A percentile compares a stretch with the other conserved stretches of the same genome.
These are phyloP conservation scores for Heliosperma pusillum DNA, from an alignment of 148 eudicot genomes.

Conservation along the genomic window DNA sequence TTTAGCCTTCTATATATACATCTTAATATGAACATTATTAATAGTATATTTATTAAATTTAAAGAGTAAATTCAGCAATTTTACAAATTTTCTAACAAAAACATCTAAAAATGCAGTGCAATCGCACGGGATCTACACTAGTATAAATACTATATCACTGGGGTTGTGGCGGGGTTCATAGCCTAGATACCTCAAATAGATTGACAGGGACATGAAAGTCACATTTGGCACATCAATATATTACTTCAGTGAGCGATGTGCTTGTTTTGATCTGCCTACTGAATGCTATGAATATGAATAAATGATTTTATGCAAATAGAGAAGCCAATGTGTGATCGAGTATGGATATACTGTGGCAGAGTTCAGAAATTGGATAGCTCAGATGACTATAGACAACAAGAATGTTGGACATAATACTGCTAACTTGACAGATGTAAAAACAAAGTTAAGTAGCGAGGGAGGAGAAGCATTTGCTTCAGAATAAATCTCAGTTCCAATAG, in stretches of 20 bases:
- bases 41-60: too few species aligned
- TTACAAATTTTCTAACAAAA: too few species aligned
- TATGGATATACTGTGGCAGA: not conserved
- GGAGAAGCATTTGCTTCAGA: not conserved
- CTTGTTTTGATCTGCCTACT: constrained; percentile 51
- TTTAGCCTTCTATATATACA: too few species aligned
- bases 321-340: not conserved
- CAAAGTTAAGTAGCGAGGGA: not conserved
- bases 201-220: not conserved
- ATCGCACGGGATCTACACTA: too few species aligned
- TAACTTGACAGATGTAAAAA: not conserved
- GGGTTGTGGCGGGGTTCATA: not conserved
- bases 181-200: not conserved
- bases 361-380: not conserved
- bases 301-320: not conserved
- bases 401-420: not conserved
- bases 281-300: constrained; percentile 46
- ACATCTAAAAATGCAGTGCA: too few species aligned
- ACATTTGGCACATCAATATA: constrained; percentile 45
- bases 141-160: not conserved
- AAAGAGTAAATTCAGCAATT: too few species aligned
- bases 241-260: constrained; percentile 59
- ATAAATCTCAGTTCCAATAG: not conserved
- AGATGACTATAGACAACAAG: not conserved
- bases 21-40: too few species aligned